Base-by-base conservation (phyloP, 2,329 filamentous ascomycete genomes). In the Aaosphaeria arxii region DNA sequence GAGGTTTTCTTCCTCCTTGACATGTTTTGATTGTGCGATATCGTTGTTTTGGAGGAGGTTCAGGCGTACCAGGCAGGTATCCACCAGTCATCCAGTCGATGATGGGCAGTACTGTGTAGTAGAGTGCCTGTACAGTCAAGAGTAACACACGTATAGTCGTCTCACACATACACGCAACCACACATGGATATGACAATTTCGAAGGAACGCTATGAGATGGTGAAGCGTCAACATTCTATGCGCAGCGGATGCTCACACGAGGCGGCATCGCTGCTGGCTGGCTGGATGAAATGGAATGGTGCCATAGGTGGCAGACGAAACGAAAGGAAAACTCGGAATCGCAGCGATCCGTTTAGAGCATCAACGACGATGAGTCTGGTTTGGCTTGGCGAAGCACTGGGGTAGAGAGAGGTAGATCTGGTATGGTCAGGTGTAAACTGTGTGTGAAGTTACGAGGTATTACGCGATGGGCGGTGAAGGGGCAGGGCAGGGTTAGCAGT, bases 291-390 rank as follows among this genome's bases (percentile, higher is more conserved):
- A 24, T 24, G 17, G 17, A 24, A 24, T 24, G 17, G 17, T 24
- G 57, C 49, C 58, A 11, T 33, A 38, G 67, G 64, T 64, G 64
- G 67, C 62, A 55, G 51, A 49, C 63, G 60, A 68, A 66, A 69
- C 63, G 55, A 60, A 48, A 54, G 47, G 41, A 46, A 45, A 13
- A 9, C 28, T 58, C 66, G 67, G 67, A 61, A 62, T 36, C 42
- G 48, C 43, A 40, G 53, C 55, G 54, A 62, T 64, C 67, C 66
- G 67, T 53, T 45, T 52, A 42, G 47, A 61, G 66, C 63, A 66
- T 67, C 60, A 63, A 56, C 55, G 48, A 56, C 58, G 51, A 58
- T 47, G 36, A 44, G 57, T 48, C 44, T 24, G 17, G 17, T 24
- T 24, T 24, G 17, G 17, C 17, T 24, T 24, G 17, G 17, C 17